Evolutionary conservation across 164 flowering plant genomes (phyloP).

Genomic region (Tetrastigma voinierianum): DNA sequence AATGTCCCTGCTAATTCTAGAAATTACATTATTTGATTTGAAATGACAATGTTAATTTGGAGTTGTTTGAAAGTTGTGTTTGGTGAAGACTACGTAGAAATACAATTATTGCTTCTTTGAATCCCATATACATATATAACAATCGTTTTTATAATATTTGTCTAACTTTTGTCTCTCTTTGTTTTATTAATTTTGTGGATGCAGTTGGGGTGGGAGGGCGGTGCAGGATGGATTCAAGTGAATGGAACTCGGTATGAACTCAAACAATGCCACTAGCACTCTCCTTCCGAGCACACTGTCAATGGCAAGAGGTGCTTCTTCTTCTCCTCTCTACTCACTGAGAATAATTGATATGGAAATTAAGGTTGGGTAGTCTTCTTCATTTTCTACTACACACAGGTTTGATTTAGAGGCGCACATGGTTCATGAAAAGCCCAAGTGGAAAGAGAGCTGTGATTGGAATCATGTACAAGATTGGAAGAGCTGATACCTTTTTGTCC

Average conservation of each 20-base stretch:
- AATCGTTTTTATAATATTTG: background rate
- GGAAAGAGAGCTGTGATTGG: slow-evolving; percentile 49
- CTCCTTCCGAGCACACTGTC: slow-evolving; percentile 61
- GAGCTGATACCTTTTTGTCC: slow-evolving; percentile 46
- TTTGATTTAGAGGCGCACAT: slow-evolving; percentile 53
- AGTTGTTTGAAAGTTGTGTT: too few species aligned
- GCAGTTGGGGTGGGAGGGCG: slow-evolving; percentile 42
- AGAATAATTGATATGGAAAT: background rate
- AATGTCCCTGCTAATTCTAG: too few species aligned
- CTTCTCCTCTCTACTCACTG: background rate
- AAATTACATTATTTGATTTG: too few species aligned
- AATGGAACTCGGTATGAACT: slow-evolving; percentile 38
- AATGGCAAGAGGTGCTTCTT: slow-evolving; percentile 34
- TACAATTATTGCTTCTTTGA: background rate
- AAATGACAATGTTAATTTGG: too few species aligned
- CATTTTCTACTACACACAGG: slow-evolving; percentile 14
- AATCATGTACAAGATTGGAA: slow-evolving; percentile 50
- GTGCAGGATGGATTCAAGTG: slow-evolving; percentile 33
- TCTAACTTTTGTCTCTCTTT: background rate
- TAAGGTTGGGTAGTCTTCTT: background rate
- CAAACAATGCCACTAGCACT: slow-evolving; percentile 53
- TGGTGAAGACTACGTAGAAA: too few species aligned
- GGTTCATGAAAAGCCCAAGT: slow-evolving; percentile 43
- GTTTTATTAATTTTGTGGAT: background rate
- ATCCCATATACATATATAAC: background rate